Evolutionary conservation across 805 yeast species (phyloP).

Genomic region (Komagataella populi): DNA sequence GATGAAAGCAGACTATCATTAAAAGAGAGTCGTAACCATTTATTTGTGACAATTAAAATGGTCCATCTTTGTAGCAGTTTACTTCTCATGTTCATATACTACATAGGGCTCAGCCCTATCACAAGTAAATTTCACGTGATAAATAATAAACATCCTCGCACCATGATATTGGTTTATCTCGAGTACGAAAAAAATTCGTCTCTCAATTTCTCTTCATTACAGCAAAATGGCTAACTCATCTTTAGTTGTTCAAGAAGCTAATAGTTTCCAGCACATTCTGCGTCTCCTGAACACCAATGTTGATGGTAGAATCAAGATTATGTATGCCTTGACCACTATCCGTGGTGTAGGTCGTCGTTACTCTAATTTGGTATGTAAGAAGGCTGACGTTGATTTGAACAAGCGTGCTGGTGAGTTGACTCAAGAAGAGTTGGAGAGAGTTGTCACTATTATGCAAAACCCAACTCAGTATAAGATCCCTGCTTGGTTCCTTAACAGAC

Average conservation of each 20-base stretch:
- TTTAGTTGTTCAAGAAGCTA: conserved; percentile 97
- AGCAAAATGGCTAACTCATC: conserved; percentile 45
- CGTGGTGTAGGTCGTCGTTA: conserved; percentile 99
- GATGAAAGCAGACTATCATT: not conserved
- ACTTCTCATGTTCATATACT: no score
- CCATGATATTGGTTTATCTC: not conserved
- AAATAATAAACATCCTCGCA: not conserved
- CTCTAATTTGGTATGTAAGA: conserved; percentile 99
- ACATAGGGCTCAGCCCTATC: not conserved
- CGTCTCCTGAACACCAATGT: conserved; percentile 99
- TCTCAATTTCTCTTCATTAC: not conserved
- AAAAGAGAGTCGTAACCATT: not conserved
- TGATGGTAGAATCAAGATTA: conserved; percentile 99
- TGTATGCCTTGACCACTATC: conserved; percentile 99
- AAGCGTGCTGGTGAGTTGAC: conserved; percentile 99
- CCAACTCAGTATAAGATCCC: conserved; percentile 99
- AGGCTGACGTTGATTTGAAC: conserved; percentile 96
- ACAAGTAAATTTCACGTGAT: not conserved
- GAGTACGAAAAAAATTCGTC: not conserved
- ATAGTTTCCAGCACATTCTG: conserved; percentile 99
- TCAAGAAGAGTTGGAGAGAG: conserved; percentile 99
- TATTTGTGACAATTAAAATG: no score
- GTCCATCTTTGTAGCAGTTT: no score
- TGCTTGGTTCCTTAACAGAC: conserved; percentile 99
- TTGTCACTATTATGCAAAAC: conserved; percentile 99